Evolutionary conservation across 257 asterid species (phyloP), one percentile per base, ranked within the genome.

Genomic region (Solanum pennellii): DNA sequence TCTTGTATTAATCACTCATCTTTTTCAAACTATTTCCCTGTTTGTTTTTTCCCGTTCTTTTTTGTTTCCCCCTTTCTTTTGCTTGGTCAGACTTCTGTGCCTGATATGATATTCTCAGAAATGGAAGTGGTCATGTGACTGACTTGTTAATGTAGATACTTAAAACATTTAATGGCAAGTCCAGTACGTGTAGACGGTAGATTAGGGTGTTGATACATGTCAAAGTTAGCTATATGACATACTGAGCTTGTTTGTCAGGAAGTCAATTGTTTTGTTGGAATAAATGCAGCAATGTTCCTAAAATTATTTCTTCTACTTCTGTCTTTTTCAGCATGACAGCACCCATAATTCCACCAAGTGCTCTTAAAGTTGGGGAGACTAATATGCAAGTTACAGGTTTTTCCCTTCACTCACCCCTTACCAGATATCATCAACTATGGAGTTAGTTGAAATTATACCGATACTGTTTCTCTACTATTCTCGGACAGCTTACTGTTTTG

Each of bases 341-440:
- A 88, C 99, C 99, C 88, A 84, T 93, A 71, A 97, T 97, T 90
- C 98, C 98, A 86, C 91, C 94, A 89, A 90, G 95, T 83, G 96
- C 99, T 88, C 98, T 96, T 71, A 85, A 86, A 85, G 89, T 35
- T 75, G 99, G 99, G 88, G 99, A 97, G 93, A 87, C 99, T 44
- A 75, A 94, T 92, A 29, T 97, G 93, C 92, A 91, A 88, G 98
- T 97, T 88, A 15, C 94, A 88, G 94, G 94, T 91, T 82, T 68
- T 88, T 66, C 60, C 66, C 65, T 56, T 13, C 31, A 49, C 45
- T 82, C 69, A 49, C 15, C 85, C n/a, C 44, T 82, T 82, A 27
- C 68, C 41, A 82, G 45, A 82, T 82, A 49, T 31, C 33, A 45
- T 62, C 84, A 52, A 49, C 84, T 86, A 13, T 56, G 23, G 20